Evolutionary conservation across 768 basidiomycete genomes (phyloP), one percentile per base, ranked within the genome.

Genomic region (Rhizopogon vulgaris): DNA sequence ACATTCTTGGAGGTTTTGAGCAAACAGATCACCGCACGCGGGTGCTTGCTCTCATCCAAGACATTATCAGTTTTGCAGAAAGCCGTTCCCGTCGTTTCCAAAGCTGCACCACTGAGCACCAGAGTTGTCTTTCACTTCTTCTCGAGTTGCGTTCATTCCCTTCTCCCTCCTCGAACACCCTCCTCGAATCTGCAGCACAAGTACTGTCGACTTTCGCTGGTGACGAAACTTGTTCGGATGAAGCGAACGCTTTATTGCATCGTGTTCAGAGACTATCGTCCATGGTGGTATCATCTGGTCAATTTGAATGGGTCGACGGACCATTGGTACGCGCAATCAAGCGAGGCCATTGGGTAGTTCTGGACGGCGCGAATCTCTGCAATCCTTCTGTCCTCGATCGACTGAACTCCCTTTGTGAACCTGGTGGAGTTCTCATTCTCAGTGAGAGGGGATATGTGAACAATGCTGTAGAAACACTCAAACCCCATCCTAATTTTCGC

Each of bases 281-380:
- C 5, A 57, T 60, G 12, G 65, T 65, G 9, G 22, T n/a, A 30
- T 46, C 45, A 15, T 22, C 7, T 24, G 82, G 85, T 34, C 79
- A 77, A 14, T 96, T 99, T 62, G 88, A 90, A 61, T 99, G 96
- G 96, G 76, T 94, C 3, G 95, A 99, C 64, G 96, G 96, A 0
- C 91, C 94, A 8, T 75, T 99, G 27, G 75, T 96, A 43, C 78
- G 73, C 42, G 94, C 96, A 2, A 82, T 98, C 74, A 90, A 85
- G 63, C 70, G 75, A 9, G 96, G 96, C 3, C 77, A 86, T 60
- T 98, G 96, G 94, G 71, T 95, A 41, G 71, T 96, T 40, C 78
- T 99, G 50, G 92, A 96, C 57, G 87, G 84, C 51, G 94, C 96
- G 40, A 99, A 99, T 61, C 76, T 94, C 15, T 99, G 96, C 71